Base-by-base conservation (phyloP, 805 yeast genomes). In the Candida pseudoglaebosa region DNA sequence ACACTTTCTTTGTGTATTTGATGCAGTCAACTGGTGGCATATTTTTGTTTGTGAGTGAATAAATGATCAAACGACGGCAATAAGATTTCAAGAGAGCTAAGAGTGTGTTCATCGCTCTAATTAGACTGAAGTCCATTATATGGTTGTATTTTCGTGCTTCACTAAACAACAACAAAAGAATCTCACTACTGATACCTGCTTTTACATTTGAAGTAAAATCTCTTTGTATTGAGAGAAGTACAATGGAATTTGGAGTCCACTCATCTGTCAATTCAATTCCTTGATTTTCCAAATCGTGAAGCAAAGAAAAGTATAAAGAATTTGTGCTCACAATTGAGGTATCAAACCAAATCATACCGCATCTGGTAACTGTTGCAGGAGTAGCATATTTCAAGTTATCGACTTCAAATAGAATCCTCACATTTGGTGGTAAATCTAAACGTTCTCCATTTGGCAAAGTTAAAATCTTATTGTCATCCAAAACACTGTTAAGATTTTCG, bases 371-470 rank as follows among this genome's bases (percentile, higher is more conserved):
- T 0, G 98, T 91, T 0, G 98, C 98, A 0, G 87, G 87, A 0
- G 98, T 91, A 0, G 95, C 84, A 47, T 75, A 65, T 2, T 62
- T 56, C 37, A 91, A 58, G 32, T 59, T 68, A 34, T 82, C 83
- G 3, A 85, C 87, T 53, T 91, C 98, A 62, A 91, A 89, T 0
- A 89, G 48, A 9, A 91, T 54, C 16, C 76, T 70, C 3, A 87
- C 71, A 46, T 82, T 82, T 0, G 61, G 49, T 0, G 95, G 88
- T 1, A 91, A 58, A 1, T 73, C 63, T 5, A 91, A 54, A 16
- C 96, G 74, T 55, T 91, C 98, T 28, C 98, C 98, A 53, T 80
- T 88, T 0, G 98, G 93, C 7, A 91, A 64, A 0, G 97, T 89
- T 30, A 91, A 60, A 1, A 84, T 47, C 45, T 76, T 79, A 59